Conservation (phyloP, 192 early-diverging fungal genomes). For the Rhizophlyctis rosea region DNA sequence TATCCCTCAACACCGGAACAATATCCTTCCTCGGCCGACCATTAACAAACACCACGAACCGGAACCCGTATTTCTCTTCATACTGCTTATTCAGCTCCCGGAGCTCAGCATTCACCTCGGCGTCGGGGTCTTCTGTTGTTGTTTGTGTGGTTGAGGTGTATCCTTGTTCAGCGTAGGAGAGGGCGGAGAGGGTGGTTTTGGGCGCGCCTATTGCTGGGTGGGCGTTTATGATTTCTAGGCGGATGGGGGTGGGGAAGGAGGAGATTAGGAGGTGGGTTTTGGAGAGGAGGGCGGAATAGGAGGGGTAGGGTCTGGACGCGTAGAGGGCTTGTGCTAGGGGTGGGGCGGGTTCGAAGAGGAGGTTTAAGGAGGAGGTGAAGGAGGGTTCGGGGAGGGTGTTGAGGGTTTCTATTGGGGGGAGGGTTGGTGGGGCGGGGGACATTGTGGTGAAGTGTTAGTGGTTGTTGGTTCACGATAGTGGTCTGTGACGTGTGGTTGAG, state of each 20-base stretch:
- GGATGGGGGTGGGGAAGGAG: slow-evolving; percentile 50
- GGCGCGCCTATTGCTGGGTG: slow-evolving; percentile 79
- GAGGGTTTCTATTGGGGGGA: slow-evolving; percentile 29
- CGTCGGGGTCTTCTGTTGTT: slow-evolving; percentile 13
- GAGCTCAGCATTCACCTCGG: slow-evolving; percentile 30
- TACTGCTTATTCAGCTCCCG: slow-evolving; percentile 38
- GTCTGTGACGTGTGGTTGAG: too few relatives aligned
- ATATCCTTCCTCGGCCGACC: slow-evolving; percentile 63
- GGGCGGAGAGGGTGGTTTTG: slow-evolving; percentile 25
- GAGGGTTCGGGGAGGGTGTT: slow-evolving; percentile 14
- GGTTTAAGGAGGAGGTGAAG: slow-evolving; percentile 45
- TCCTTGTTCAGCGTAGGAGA: slow-evolving; percentile 35
- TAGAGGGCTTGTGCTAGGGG: slow-evolving; percentile 72
- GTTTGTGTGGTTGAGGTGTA: too few relatives aligned
- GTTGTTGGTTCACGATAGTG: too few relatives aligned
- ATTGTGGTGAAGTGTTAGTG: neutral
- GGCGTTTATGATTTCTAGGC: slow-evolving; percentile 80
- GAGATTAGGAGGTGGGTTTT: slow-evolving; percentile 37
- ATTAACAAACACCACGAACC: slow-evolving; percentile 51
- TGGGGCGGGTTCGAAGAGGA: slow-evolving; percentile 82
- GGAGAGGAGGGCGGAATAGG: slow-evolving; percentile 69
- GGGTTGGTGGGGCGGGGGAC: slow-evolving; percentile 1
- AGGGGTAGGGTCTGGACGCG: slow-evolving; percentile 64
- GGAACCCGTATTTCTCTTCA: slow-evolving; percentile 49
- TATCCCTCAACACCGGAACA: slow-evolving; percentile 70